These are phyloP conservation scores for Phaeosphaeriaceae sp. DNA, from an alignment of 2,329 filamentous ascomycete genomes.

Conservation along the genomic window DNA sequence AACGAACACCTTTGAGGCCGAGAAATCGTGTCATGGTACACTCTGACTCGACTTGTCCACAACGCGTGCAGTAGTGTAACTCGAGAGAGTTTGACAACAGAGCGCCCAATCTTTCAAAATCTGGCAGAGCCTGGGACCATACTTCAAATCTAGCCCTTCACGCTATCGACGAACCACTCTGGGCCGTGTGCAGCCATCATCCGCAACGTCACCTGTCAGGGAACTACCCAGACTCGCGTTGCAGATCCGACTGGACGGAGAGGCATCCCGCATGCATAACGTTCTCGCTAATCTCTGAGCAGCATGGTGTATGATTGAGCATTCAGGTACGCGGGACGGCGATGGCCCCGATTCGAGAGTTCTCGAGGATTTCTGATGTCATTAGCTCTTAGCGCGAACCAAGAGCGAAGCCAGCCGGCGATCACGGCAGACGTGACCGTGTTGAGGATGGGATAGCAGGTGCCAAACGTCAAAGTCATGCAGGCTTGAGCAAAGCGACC, in stretches of 20 bases:
- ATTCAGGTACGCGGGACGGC: conserved; percentile 10
- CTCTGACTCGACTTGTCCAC: not conserved
- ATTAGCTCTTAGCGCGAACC: conserved; percentile 14
- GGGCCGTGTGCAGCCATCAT: not conserved
- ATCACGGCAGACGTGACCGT: not conserved
- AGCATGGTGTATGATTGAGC: not conserved
- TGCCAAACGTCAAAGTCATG: not conserved
- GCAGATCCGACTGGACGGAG: not conserved
- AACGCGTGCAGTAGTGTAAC: not conserved
- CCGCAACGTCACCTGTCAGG: conserved; percentile 1
- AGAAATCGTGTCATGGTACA: conserved; percentile 29
- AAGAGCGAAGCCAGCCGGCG: not conserved
- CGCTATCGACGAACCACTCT: not conserved
- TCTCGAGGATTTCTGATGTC: conserved; percentile 6
- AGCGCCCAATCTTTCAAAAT: not conserved
- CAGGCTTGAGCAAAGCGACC: not conserved
- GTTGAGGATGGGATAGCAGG: not conserved
- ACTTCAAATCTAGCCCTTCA: not conserved
- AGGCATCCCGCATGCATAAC: not conserved
- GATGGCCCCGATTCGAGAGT: conserved; percentile 5
- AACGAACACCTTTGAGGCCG: conserved; percentile 25
- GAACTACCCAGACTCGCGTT: not conserved
- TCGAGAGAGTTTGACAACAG: not conserved
- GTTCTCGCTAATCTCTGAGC: not conserved
- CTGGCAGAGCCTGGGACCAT: not conserved